Evolutionary conservation across 345 rosid species (phyloP), one percentile per base, ranked within the genome.

Genomic region (Citropsis articulata): DNA sequence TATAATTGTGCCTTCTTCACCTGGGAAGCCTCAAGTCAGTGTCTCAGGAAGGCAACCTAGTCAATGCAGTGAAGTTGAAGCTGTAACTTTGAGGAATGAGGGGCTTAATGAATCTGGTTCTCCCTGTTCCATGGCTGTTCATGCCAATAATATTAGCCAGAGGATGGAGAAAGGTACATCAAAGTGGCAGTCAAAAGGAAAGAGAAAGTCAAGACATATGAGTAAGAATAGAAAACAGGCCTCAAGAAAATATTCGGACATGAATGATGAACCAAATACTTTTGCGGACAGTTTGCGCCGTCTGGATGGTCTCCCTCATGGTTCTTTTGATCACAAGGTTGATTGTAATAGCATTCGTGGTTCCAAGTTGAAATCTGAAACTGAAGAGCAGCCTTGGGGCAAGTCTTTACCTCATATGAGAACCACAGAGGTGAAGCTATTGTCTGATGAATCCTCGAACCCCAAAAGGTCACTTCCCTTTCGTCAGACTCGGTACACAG

Each of bases 151-250:
- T 79, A 81, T 85, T 75, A 83, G 85, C 85, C 87, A 84, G 76
- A 87, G 84, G 81, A 87, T 83, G 73, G 95, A 89, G 88, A 89
- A 85, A 80, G 91, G 75, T 71, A 81, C 91, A 63, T 90, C 97
- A n/a, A 88, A 91, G 83, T 96, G 99, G 99, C 97, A 90, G 84
- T 86, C 79, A 33, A 96, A 96, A 88, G 90, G 98, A 81, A 96
- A 96, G 91, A 89, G 99, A 86, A 96, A 96, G 75, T 92, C 90
- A 3, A 94, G 98, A 84, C 90, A 89, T 69, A 87, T 64, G 80
- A 87, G 89, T 79, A 91, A 91, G 84, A 91, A 66, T 84, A 89
- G 89, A 81, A 89, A 88, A 82, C 93, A 83, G 60, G 84, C 85
- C 77, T 81, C 80, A 8, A 87, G 86, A 77, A 91, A 89, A 84